phyloP scores from a whole-genome alignment of 768 basidiomycete species.

The Amanita subjunquillea region DNA sequence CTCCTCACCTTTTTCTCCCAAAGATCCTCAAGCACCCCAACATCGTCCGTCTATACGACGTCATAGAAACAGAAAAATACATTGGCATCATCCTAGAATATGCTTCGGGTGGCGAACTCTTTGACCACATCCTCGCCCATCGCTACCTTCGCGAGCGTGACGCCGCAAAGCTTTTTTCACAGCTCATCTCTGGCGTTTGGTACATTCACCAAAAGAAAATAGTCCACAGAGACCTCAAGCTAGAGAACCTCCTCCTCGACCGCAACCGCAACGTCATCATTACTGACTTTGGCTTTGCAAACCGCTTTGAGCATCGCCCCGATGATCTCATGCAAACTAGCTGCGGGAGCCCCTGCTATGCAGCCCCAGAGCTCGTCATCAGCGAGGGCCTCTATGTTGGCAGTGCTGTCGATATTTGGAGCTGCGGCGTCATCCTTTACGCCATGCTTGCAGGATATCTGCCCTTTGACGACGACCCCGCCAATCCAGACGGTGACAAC shows the following conservation, averaged over 20 bases:
- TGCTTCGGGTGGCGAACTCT: slow-evolving; percentile 95
- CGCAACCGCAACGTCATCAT: slow-evolving; percentile 97
- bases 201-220: slow-evolving; percentile 99
- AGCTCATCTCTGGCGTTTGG: slow-evolving; percentile 97
- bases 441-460: slow-evolving; percentile 96
- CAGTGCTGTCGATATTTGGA: slow-evolving; percentile 97
- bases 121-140: slow-evolving; percentile 97
- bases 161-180: slow-evolving; percentile 92
- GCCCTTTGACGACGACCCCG: slow-evolving; percentile 99
- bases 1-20: slow-evolving; percentile 19
- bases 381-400: slow-evolving; percentile 96
- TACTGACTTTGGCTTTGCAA: slow-evolving; percentile 99
- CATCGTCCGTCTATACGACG: slow-evolving; percentile 96
- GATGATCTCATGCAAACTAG: slow-evolving; percentile 99
- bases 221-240: slow-evolving; percentile 97
- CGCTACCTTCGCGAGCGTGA: slow-evolving; percentile 92
- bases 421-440: slow-evolving; percentile 90
- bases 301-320: slow-evolving; percentile 84
- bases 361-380: slow-evolving; percentile 96
- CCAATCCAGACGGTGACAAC: slow-evolving; percentile 98
- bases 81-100: slow-evolving; percentile 99
- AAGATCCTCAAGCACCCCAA: slow-evolving; percentile 90
- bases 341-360: slow-evolving; percentile 96
- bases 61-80: slow-evolving; percentile 99
- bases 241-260: slow-evolving; percentile 96